Conservation (phyloP, 768 basidiomycete species). For the Hygrophoropsis aurantiaca region DNA sequence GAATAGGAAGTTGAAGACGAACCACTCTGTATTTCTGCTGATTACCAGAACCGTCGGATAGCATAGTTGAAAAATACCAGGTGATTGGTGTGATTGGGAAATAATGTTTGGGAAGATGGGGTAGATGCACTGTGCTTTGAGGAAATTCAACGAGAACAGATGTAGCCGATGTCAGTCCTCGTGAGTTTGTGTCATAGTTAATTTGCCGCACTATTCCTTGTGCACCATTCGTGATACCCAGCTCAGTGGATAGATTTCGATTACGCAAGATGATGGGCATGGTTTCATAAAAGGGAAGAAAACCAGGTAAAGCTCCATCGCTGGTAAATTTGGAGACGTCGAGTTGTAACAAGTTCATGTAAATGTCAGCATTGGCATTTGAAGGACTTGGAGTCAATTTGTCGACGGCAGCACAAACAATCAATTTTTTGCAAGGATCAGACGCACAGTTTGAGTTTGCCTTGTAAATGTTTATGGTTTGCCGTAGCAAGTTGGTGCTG, state of each 20-base stretch:
- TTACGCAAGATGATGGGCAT: conserved; percentile 30
- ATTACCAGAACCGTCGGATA: neutral
- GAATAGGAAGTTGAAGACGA: conserved; percentile 18
- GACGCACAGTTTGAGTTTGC: no score
- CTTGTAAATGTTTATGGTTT: conserved; percentile 4
- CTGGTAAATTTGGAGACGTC: neutral
- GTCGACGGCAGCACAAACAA: conserved; percentile 1
- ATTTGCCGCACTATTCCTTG: conserved; percentile 22
- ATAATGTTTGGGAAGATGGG: conserved; percentile 11
- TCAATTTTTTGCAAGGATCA: neutral
- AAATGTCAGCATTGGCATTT: neutral
- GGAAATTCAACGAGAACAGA: conserved; percentile 18
- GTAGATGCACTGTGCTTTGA: conserved; percentile 13
- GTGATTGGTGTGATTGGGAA: conserved; percentile 16
- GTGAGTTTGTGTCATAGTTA: neutral
- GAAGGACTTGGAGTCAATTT: neutral
- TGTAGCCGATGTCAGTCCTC: neutral
- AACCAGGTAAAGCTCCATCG: conserved; percentile 19
- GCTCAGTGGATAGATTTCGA: conserved; percentile 28
- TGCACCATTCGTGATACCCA: conserved; percentile 30
- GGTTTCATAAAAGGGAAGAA: conserved; percentile 22
- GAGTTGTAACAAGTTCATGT: neutral
- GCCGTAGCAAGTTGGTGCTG: neutral
- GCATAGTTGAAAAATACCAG: conserved; percentile 6
- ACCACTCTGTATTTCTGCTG: neutral